Conservation (phyloP, 164 flowering plant genomes). For the Vitis riparia region DNA sequence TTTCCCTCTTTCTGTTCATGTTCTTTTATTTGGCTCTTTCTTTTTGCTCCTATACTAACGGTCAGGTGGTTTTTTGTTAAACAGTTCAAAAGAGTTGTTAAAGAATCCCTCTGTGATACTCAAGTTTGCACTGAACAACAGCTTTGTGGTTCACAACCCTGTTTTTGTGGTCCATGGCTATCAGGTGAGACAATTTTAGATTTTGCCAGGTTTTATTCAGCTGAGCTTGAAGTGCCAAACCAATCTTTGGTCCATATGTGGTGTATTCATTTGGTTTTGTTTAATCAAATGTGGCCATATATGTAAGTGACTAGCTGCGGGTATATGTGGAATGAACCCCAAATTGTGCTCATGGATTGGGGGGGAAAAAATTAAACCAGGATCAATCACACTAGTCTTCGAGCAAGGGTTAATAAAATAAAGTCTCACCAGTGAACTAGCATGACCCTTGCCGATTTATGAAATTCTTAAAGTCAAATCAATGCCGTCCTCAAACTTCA, state of each 20-base stretch:
- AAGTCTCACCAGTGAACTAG: no score
- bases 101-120: slow-evolving; percentile 60
- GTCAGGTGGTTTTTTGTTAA: slow-evolving; percentile 7
- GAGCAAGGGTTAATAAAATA: no score
- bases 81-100: slow-evolving; percentile 49
- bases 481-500: no score
- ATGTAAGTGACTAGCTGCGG: neutral
- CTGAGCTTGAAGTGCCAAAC: neutral
- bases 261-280: neutral
- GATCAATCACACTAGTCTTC: no score
- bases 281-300: neutral
- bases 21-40: no score
- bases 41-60: slow-evolving; percentile 1
- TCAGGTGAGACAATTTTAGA: slow-evolving; percentile 38
- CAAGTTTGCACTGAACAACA: slow-evolving; percentile 56
- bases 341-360: no score
- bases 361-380: no score
- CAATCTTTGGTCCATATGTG: neutral
- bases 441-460: no score
- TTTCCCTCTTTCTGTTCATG: no score
- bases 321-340: no score
- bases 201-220: neutral
- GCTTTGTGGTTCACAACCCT: slow-evolving; percentile 70
- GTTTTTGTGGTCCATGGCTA: slow-evolving; percentile 36
- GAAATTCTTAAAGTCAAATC: no score